Conservation (phyloP, 805 yeast genomes). For the Monosporozyma yasuniensis region DNA sequence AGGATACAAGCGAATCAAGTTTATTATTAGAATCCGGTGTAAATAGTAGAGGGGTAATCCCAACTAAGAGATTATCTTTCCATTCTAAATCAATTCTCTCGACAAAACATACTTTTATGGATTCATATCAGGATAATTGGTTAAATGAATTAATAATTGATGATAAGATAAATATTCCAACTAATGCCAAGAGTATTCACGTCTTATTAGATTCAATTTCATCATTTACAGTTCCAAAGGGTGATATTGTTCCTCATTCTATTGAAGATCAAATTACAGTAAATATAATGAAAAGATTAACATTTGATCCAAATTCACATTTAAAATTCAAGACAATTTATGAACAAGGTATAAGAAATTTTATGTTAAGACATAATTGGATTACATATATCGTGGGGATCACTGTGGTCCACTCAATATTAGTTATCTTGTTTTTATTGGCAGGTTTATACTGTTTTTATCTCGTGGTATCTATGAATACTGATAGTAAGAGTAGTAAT, state of each 20-base stretch:
- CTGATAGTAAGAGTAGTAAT: background rate
- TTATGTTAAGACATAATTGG: conserved; percentile 21
- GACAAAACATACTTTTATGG: background rate
- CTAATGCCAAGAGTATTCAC: conserved; percentile 2
- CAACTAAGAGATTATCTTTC: background rate
- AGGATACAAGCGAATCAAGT: background rate
- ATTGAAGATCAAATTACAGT: background rate
- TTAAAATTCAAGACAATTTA: conserved; percentile 20
- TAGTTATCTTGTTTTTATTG: conserved; percentile 13
- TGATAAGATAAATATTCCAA: conserved; percentile 9
- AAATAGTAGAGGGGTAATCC: background rate
- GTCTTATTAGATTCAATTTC: background rate
- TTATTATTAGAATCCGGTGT: background rate
- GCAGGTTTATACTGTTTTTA: conserved; percentile 12
- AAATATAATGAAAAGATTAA: conserved; percentile 4
- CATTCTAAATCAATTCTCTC: background rate
- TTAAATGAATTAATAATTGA: conserved; percentile 14
- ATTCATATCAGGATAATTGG: conserved; percentile 16
- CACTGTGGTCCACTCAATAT: conserved; percentile 11
- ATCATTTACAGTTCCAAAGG: background rate
- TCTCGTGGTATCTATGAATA: background rate
- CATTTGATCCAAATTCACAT: conserved; percentile 16
- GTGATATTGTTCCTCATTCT: background rate
- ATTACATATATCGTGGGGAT: conserved; percentile 21
- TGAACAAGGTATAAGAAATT: conserved; percentile 23